phyloP scores from a whole-genome alignment of 441 rosid genomes.

The Euphorbia schlechtendalii region DNA sequence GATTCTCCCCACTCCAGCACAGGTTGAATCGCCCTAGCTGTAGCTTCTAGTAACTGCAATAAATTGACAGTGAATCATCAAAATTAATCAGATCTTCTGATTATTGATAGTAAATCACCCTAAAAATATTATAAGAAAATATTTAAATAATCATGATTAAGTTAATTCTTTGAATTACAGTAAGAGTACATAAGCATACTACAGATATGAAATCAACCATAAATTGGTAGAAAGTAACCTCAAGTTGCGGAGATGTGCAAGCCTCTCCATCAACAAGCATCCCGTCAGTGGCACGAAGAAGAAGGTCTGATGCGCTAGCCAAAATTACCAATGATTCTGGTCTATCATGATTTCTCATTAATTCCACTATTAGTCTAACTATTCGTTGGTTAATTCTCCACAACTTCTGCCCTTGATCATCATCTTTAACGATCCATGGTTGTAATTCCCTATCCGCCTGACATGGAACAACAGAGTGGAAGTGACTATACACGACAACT shows the following conservation, averaged over 20 bases:
- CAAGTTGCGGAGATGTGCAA: slow-evolving; percentile 93
- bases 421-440: slow-evolving; percentile 98
- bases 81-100: slow-evolving; percentile 1
- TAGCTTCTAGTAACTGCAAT: slow-evolving; percentile 88
- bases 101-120: background rate
- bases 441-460: slow-evolving; percentile 97
- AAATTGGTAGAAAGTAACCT: slow-evolving; percentile 35
- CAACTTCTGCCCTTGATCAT: slow-evolving; percentile 86
- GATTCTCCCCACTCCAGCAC: slow-evolving; percentile 88
- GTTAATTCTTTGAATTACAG: background rate
- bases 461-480: slow-evolving; percentile 24
- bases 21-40: slow-evolving; percentile 86
- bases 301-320: slow-evolving; percentile 94
- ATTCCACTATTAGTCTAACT: slow-evolving; percentile 79
- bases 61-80: slow-evolving; percentile 11
- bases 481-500: slow-evolving; percentile 27
- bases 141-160: background rate
- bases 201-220: background rate
- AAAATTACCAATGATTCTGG: slow-evolving; percentile 85
- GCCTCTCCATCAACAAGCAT: slow-evolving; percentile 99
- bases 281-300: slow-evolving; percentile 95
- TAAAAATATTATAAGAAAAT: background rate
- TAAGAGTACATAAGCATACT: background rate
- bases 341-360: slow-evolving; percentile 88
- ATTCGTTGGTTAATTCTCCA: slow-evolving; percentile 97